phyloP scores from a whole-genome alignment of 306 rosid genomes.

The Cicer arietinum region DNA sequence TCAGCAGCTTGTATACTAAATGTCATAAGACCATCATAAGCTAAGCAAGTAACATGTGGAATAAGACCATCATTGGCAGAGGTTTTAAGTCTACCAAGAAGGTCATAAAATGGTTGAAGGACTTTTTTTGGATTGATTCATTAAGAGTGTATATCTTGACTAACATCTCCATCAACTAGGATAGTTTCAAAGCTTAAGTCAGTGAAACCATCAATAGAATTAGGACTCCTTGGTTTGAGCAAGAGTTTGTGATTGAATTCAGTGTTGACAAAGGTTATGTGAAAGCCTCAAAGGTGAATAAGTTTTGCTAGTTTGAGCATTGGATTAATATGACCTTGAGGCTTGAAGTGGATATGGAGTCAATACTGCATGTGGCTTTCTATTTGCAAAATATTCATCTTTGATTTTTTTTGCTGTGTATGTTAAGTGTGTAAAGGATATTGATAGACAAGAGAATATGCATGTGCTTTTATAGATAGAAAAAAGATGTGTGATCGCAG shows the following conservation, averaged over 20 bases:
- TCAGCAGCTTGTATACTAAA: conserved; percentile 13
- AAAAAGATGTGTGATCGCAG: background rate
- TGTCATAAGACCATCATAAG: conserved; percentile 4
- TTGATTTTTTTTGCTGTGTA: background rate
- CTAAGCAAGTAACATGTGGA: conserved; percentile 35
- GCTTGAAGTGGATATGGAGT: background rate
- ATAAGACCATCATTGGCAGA: conserved; percentile 16
- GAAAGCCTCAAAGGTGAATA: conserved; percentile 19
- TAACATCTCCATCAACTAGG: conserved; percentile 34
- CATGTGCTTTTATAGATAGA: background rate
- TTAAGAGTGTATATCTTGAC: conserved; percentile 23
- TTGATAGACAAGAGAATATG: background rate
- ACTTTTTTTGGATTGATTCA: conserved; percentile 1
- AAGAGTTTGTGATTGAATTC: conserved; percentile 3
- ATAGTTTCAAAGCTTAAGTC: conserved; percentile 11
- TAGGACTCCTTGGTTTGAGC: background rate
- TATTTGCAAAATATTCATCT: conserved; percentile 7
- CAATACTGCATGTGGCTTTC: background rate
- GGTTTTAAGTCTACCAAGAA: conserved; percentile 22
- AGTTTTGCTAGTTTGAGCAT: background rate
- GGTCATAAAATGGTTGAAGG: conserved; percentile 8
- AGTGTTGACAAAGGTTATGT: conserved; percentile 25
- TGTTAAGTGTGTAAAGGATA: background rate
- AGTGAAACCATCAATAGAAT: background rate
- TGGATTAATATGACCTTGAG: background rate